Conservation (phyloP, 768 basidiomycete genomes). For the Boletus edulis region DNA sequence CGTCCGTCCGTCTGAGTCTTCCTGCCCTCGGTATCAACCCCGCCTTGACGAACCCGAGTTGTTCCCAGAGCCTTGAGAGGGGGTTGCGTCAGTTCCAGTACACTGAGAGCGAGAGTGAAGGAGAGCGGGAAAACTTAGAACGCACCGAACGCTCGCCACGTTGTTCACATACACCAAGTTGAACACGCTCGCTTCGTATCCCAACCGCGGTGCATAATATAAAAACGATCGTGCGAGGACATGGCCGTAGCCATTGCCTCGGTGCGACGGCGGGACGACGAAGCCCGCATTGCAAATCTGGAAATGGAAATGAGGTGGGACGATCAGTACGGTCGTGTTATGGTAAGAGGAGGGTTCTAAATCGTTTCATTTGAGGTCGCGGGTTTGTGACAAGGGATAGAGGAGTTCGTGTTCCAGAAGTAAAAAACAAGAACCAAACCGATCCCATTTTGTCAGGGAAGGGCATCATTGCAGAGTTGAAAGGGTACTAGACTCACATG, state of each 20-base stretch:
- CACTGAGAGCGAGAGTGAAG: no score
- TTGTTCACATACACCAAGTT: conserved; percentile 92
- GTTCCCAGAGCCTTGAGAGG: conserved; percentile 64
- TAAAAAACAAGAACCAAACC: no score
- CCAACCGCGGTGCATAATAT: conserved; percentile 75
- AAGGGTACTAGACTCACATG: conserved; percentile 60
- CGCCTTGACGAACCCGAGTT: conserved; percentile 72
- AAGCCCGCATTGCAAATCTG: conserved; percentile 92
- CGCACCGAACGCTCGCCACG: conserved; percentile 62
- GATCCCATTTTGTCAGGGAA: not conserved
- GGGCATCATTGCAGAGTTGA: not conserved
- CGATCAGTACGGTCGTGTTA: not conserved
- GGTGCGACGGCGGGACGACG: conserved; percentile 62
- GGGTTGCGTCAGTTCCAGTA: not conserved
- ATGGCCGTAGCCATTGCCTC: conserved; percentile 66
- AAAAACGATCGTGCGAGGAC: conserved; percentile 77
- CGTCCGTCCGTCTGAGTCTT: conserved; percentile 62
- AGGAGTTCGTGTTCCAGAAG: no score
- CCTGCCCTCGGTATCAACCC: conserved; percentile 79
- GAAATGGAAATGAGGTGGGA: not conserved
- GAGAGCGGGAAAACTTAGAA: no score
- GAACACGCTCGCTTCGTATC: conserved; percentile 80
- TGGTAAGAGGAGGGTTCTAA: not conserved
- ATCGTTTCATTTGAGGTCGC: not conserved
- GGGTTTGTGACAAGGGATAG: not conserved